Evolutionary conservation across 345 rosid species (phyloP).

Genomic region (Gossypium longicalyx): DNA sequence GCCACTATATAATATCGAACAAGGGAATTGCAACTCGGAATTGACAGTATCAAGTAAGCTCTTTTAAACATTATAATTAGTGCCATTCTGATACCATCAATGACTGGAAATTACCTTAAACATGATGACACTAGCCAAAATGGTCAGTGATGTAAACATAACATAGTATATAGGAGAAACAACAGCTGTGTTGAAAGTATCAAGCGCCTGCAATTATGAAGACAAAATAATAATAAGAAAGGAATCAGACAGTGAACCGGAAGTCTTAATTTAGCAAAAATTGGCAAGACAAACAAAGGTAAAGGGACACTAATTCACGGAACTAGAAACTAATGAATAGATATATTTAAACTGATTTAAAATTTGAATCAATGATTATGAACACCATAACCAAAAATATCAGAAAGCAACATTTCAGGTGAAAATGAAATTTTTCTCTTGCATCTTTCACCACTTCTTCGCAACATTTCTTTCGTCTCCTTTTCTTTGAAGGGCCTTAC

Average conservation of each 20-base stretch:
- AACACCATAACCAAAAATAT: neutral
- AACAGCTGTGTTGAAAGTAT: conserved; percentile 53
- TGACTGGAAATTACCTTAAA: conserved; percentile 37
- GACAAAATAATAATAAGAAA: neutral
- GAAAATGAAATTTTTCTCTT: neutral
- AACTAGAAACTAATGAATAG: neutral
- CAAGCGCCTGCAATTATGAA: conserved; percentile 44
- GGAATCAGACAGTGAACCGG: neutral
- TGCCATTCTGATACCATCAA: neutral
- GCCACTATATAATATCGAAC: neutral
- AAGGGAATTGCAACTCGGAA: neutral
- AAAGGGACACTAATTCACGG: neutral
- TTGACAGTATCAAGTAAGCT: neutral
- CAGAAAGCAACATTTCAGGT: neutral
- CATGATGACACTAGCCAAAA: conserved; percentile 56
- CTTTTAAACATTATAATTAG: neutral
- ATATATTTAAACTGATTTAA: neutral
- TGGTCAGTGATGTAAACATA: conserved; percentile 51
- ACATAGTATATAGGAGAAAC: conserved; percentile 56
- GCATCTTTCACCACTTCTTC: neutral
- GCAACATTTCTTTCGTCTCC: neutral
- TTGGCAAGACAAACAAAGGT: neutral
- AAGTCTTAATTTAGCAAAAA: neutral
- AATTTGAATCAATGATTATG: neutral
- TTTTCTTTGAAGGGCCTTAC: neutral